phyloP scores from a whole-genome alignment of 352 stramenopile species.

The Globisporangium takayamanum region DNA sequence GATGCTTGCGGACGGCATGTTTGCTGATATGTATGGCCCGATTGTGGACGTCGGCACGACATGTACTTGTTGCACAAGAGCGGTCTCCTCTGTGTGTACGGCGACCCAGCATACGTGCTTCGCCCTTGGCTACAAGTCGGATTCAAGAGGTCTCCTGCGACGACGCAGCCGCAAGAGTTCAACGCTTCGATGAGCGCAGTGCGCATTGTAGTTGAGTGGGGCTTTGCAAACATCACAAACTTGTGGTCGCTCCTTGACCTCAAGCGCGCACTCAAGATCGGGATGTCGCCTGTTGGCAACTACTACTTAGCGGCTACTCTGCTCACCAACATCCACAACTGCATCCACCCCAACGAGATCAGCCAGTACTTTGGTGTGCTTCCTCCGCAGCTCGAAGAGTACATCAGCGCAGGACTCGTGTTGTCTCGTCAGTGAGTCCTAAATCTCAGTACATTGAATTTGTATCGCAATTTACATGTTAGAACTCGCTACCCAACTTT shows the following conservation, averaged over 20 bases:
- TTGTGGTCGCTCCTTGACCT: not conserved
- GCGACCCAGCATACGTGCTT: not conserved
- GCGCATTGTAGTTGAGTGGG: not conserved
- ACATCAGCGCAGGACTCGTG: too few species aligned
- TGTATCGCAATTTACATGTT: too few species aligned
- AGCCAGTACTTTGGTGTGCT: not conserved
- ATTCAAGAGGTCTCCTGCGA: not conserved
- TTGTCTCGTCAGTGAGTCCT: too few species aligned
- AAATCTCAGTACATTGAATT: too few species aligned
- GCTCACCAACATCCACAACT: not conserved
- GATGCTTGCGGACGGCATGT: slow-evolving; percentile 15
- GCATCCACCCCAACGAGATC: not conserved
- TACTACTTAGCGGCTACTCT: not conserved
- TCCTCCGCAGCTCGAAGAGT: too few species aligned
- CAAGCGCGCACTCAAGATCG: not conserved
- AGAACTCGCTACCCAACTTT: not conserved
- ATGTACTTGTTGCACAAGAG: slow-evolving; percentile 11
- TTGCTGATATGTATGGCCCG: slow-evolving; percentile 12
- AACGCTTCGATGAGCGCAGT: not conserved
- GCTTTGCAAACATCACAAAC: not conserved
- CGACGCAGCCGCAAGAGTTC: not conserved
- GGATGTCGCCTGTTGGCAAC: not conserved
- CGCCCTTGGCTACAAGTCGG: not conserved
- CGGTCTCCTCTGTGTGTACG: not conserved
- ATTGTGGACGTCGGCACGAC: slow-evolving; percentile 14